phyloP scores from a whole-genome alignment of 2,329 filamentous ascomycete species.

The Phaeosphaeriaceae sp. region DNA sequence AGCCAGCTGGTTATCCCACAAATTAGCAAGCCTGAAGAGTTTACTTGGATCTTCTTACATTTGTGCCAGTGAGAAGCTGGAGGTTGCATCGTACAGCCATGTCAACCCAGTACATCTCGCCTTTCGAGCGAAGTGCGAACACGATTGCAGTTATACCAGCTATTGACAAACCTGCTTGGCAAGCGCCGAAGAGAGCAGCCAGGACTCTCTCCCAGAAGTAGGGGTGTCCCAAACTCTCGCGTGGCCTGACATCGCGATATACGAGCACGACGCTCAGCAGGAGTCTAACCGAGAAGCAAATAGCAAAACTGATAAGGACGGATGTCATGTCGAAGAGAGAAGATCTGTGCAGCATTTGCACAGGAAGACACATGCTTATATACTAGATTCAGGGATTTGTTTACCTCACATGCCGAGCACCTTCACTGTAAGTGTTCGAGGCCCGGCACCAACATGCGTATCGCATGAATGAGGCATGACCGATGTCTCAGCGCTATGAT shows the following conservation, averaged over 20 bases:
- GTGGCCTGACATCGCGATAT: slow-evolving; percentile 7
- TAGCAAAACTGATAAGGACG: slow-evolving; percentile 12
- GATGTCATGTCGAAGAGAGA: slow-evolving; percentile 7
- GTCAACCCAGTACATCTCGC: slow-evolving; percentile 9
- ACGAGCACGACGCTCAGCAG: slow-evolving; percentile 13
- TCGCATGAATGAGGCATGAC: slow-evolving; percentile 3
- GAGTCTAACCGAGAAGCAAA: slow-evolving; percentile 11
- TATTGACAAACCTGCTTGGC: slow-evolving; percentile 9
- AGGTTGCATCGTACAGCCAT: slow-evolving; percentile 11
- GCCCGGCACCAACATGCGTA: slow-evolving; percentile 5
- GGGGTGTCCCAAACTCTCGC: slow-evolving; percentile 1
- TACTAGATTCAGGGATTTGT: slow-evolving; percentile 5
- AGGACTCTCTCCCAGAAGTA: slow-evolving; percentile 10
- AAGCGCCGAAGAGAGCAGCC: slow-evolving; percentile 4
- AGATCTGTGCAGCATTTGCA: slow-evolving; percentile 2
- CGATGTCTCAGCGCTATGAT: slow-evolving; percentile 1
- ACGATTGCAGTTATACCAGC: slow-evolving; percentile 10
- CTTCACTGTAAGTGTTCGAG: slow-evolving; percentile 6
- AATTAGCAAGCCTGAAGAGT: slow-evolving; percentile 4
- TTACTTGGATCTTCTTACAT: slow-evolving; percentile 4
- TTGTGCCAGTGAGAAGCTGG: slow-evolving; percentile 5
- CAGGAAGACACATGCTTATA: slow-evolving; percentile 5
- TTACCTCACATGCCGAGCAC: slow-evolving; percentile 2
- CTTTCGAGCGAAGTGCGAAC: slow-evolving; percentile 6
- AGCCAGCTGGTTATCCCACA: slow-evolving; percentile 1